Percentiles rank a stretch among this genome's conserved stretches.
These are phyloP conservation scores for Geotrichum cucujoidarum DNA, from an alignment of 1,139 yeast genomes.

Conservation along the genomic window DNA sequence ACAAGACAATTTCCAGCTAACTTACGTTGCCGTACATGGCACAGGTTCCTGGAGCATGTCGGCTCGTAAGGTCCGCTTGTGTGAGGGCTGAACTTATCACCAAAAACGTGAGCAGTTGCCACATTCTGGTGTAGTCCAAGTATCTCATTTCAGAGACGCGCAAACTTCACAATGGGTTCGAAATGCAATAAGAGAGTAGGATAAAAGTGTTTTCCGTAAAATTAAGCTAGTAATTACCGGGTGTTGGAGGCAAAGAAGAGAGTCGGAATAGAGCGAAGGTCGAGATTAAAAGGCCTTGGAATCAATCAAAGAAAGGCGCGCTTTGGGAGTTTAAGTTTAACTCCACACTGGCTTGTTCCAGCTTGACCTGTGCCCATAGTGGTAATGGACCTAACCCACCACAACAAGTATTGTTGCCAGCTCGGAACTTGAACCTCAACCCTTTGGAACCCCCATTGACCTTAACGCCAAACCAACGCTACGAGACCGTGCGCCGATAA, in stretches of 20 bases:
- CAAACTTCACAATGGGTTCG: background rate
- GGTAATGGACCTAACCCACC: background rate
- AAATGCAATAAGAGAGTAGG: background rate
- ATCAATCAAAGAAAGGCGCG: too few species aligned
- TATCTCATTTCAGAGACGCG: constrained; percentile 4
- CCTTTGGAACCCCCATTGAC: background rate
- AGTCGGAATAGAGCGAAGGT: too few species aligned
- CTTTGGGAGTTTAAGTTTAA: too few species aligned
- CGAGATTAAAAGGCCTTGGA: too few species aligned
- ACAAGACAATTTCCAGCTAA: background rate
- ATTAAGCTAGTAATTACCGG: too few species aligned
- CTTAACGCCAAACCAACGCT: background rate
- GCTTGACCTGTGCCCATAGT: too few species aligned
- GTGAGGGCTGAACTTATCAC: background rate
- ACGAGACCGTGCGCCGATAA: background rate
- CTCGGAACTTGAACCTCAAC: background rate
- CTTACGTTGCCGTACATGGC: constrained; percentile 47
- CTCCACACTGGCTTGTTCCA: too few species aligned
- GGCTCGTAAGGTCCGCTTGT: constrained; percentile 15
- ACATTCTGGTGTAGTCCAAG: constrained; percentile 2
- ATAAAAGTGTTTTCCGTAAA: too few species aligned
- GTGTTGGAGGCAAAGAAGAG: too few species aligned
- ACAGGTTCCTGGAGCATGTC: constrained; percentile 42
- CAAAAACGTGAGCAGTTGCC: constrained; percentile 1
- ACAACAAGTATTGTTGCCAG: background rate